These are phyloP conservation scores for Selaginella tamariscina DNA, from an alignment of 75 land plant genomes.

Conservation along the genomic window DNA sequence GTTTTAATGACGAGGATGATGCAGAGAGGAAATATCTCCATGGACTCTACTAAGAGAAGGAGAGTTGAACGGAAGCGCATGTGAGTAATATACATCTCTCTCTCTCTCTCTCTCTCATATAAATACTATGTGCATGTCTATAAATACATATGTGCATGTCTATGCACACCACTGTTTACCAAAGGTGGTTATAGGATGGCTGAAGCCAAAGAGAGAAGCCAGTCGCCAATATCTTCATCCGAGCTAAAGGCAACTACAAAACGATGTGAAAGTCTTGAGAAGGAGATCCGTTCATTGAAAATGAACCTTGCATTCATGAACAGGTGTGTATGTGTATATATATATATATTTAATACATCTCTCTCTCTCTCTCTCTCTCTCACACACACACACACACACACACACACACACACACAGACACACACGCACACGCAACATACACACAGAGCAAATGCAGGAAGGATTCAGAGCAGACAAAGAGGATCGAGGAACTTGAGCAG, in stretches of 20 bases:
- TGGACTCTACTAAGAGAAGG: slow-evolving; percentile 55
- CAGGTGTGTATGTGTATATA: slow-evolving; percentile 39
- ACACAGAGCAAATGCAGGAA: too few relatives aligned
- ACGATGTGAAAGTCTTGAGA: slow-evolving; percentile 55
- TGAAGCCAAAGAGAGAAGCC: slow-evolving; percentile 60
- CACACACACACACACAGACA: too few relatives aligned
- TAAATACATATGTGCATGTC: neutral
- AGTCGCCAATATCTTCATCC: slow-evolving; percentile 38
- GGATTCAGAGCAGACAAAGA: slow-evolving; percentile 69
- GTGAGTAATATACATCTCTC: slow-evolving; percentile 22
- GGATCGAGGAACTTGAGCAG: slow-evolving; percentile 58
- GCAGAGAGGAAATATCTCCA: too few relatives aligned
- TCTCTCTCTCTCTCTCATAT: neutral
- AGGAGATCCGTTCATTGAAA: slow-evolving; percentile 57
- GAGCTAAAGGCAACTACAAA: slow-evolving; percentile 49
- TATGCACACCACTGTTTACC: too few relatives aligned
- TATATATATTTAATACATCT: too few relatives aligned
- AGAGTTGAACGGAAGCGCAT: slow-evolving; percentile 61
- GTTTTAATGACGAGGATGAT: too few relatives aligned
- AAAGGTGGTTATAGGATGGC: slow-evolving; percentile 67
- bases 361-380: too few relatives aligned
- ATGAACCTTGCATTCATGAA: slow-evolving; percentile 59
- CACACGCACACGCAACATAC: too few relatives aligned
- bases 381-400: too few relatives aligned
- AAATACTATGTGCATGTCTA: too few relatives aligned